phyloP scores from a whole-genome alignment of 129 eudicot species.

The Chrysanthemum makinoi region DNA sequence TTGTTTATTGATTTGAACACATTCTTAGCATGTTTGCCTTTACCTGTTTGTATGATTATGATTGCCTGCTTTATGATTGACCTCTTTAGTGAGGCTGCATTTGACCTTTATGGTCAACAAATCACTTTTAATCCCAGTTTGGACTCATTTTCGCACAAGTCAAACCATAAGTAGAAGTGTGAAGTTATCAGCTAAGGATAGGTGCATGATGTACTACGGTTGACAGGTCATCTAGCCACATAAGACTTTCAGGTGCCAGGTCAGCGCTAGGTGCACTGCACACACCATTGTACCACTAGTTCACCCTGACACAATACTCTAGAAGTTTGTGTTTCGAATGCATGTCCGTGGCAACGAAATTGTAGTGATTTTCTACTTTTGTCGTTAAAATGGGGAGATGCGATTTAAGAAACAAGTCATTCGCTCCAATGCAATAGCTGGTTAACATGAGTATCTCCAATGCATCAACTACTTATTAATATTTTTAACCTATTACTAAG shows the following conservation, averaged over 20 bases:
- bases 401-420: not conserved
- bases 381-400: not conserved
- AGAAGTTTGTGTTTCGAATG: not conserved
- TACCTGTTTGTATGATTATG: not conserved
- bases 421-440: too few relatives aligned
- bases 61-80: too few relatives aligned
- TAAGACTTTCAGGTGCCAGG: conserved; percentile 13
- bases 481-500: too few relatives aligned
- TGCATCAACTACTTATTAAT: too few relatives aligned
- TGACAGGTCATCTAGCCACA: conserved; percentile 16
- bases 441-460: too few relatives aligned
- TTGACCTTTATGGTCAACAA: too few relatives aligned
- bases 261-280: not conserved
- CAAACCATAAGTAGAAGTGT: conserved; percentile 14
- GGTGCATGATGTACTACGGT: conserved; percentile 7
- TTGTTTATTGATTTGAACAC: too few relatives aligned
- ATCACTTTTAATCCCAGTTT: too few relatives aligned
- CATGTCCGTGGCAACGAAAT: not conserved
- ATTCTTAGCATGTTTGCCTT: not conserved
- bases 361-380: too few relatives aligned
- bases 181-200: not conserved
- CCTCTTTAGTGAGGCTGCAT: too few relatives aligned
- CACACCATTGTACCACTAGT: not conserved
- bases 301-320: not conserved
- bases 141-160: not conserved